phyloP scores from a whole-genome alignment of 257 asterid species.

The Nicotiana tabacum region DNA sequence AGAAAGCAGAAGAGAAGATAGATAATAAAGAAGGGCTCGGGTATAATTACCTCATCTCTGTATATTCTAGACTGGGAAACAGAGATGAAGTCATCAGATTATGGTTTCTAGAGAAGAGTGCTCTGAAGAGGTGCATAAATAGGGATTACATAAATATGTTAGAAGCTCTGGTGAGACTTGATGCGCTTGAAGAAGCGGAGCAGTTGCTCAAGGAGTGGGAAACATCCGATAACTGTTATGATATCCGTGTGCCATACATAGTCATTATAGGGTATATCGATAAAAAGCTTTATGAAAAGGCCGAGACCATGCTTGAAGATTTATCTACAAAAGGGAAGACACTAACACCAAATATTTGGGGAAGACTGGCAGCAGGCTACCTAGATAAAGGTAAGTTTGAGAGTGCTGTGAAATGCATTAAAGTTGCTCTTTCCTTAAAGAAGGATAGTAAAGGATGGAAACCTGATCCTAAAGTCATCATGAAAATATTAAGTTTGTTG shows the following conservation, averaged over 20 bases:
- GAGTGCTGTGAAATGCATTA: conserved; percentile 43
- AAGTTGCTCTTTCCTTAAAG: conserved; percentile 36
- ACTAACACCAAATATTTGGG: conserved; percentile 45
- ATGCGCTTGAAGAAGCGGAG: conserved; percentile 57
- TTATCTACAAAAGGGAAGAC: conserved; percentile 38
- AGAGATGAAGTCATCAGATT: conserved; percentile 53
- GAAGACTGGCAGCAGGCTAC: conserved; percentile 50
- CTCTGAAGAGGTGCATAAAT: conserved; percentile 50
- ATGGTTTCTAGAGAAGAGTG: conserved; percentile 48
- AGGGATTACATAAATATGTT: conserved; percentile 56
- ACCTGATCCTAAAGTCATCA: conserved; percentile 35
- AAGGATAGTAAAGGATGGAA: conserved; percentile 23
- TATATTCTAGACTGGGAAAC: conserved; percentile 59
- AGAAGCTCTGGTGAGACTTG: conserved; percentile 63
- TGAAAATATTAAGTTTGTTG: conserved; percentile 27
- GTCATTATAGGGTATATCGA: conserved; percentile 42
- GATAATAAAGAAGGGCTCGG: conserved; percentile 47
- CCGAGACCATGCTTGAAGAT: conserved; percentile 47
- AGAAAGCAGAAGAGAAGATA: conserved; percentile 55
- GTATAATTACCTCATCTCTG: conserved; percentile 69
- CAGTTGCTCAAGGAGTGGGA: conserved; percentile 68
- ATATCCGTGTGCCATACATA: conserved; percentile 53
- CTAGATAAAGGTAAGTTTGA: conserved; percentile 40
- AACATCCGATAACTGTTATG: conserved; percentile 58
- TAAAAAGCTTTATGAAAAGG: conserved; percentile 49